Conservation (phyloP, 306 rosid genomes). For the barrel medic (Medicago truncatula) region DNA sequence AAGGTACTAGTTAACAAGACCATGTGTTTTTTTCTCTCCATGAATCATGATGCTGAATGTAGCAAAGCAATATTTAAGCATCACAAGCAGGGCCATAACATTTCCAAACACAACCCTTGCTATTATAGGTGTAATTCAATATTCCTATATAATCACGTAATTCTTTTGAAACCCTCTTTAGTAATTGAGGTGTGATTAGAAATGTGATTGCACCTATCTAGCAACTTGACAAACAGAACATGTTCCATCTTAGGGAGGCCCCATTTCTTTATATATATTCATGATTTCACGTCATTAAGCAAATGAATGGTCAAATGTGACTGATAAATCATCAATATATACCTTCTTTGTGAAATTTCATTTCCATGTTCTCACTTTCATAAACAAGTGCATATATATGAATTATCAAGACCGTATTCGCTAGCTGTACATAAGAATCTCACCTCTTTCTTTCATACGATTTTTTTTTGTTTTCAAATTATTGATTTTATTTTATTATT, state of each 20-base stretch:
- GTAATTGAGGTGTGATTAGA: conserved; percentile 42
- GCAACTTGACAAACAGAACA: conserved; percentile 50
- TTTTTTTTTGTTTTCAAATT: neutral
- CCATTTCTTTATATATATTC: conserved; percentile 48
- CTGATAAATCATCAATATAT: conserved; percentile 39
- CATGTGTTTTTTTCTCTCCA: too few species aligned
- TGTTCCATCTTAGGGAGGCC: conserved; percentile 48
- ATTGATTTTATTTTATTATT: neutral
- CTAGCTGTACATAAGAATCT: conserved; percentile 42
- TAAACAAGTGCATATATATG: conserved; percentile 24
- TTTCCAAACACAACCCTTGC: conserved; percentile 29
- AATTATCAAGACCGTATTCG: conserved; percentile 25
- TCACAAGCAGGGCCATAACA: conserved; percentile 20
- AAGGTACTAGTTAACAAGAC: too few species aligned
- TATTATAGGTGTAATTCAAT: conserved; percentile 32
- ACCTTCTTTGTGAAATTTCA: conserved; percentile 38
- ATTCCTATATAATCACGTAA: neutral
- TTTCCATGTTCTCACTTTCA: conserved; percentile 33
- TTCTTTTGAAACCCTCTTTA: conserved; percentile 27
- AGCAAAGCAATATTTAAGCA: conserved; percentile 20
- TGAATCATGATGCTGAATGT: conserved; percentile 31
- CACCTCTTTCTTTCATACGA: neutral
- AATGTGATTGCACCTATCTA: conserved; percentile 44
- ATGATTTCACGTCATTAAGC: conserved; percentile 47
- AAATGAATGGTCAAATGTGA: conserved; percentile 62